Evolutionary conservation across 208 protist genomes (phyloP), one percentile per base, ranked within the genome.

Genomic region (Trypanosoma theileri): DNA sequence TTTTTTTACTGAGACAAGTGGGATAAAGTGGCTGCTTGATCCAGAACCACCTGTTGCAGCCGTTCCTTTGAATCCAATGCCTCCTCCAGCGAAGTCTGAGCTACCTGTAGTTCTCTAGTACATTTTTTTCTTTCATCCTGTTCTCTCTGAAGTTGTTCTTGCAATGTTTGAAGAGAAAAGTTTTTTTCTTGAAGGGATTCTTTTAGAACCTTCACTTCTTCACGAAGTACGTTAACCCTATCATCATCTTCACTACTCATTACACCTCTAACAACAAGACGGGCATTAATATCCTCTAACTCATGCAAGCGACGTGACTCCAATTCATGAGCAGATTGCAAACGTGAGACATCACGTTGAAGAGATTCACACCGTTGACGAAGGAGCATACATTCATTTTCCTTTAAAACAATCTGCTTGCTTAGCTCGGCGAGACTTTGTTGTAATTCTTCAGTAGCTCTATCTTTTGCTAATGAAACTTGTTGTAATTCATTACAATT

Each of bases 391-490:
- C 60, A 79, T 55, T 95, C 89, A 58, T 93, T 93, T 19, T 95
- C 89, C 21, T 87, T 89, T 14, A 90, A 74, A 22, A 88, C 78
- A 8, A 89, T 56, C 61, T 95, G 85, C 67, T 92, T 95, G 63
- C 80, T 92, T 11, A 95, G 69, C 51, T 92, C 89, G 11, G 85
- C 72, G 19, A 92, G 66, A 71, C 75, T 90, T 64, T 90, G 86
- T 61, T 95, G 86, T 0, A 95, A 55, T 64, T 95, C 86, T 28
- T 92, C 89, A 21, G 85, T 67, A 12, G 66, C 71, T 13, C 71
- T 78, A 24, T 95, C 83, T 51, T 89, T 89, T 13, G 78, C 72
- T 14, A 75, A 42, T 6, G 87, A 55, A 44, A 86, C 28, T 31
- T 93, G 84, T 59, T 79, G 71, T 0, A 86, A 65, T 26, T 92